Evolutionary conservation across 768 basidiomycete species (phyloP).

Genomic region (Floccularia luteovirens): DNA sequence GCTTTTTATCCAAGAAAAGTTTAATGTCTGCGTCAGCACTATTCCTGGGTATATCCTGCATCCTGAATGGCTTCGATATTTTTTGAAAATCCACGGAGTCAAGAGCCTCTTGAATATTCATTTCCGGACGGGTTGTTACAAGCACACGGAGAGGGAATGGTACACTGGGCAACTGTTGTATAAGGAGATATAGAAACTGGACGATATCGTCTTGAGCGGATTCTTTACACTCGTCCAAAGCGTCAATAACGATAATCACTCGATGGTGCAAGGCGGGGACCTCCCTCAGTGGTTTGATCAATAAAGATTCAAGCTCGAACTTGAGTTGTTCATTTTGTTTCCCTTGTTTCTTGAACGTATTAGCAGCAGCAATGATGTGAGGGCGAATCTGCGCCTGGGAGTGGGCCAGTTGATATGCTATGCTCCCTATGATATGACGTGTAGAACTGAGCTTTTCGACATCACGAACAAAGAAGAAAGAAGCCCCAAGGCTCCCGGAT

Average conservation of each 20-base stretch:
- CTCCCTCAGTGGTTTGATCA: not conserved
- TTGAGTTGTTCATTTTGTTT: not conserved
- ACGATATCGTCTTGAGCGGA: not conserved
- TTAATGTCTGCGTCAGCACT: not conserved
- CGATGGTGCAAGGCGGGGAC: not conserved
- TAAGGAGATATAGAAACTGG: not conserved
- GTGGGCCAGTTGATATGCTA: not conserved
- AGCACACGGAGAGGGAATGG: not conserved
- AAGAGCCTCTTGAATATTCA: not conserved
- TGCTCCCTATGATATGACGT: not conserved
- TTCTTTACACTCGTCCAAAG: not conserved
- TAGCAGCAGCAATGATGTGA: not conserved
- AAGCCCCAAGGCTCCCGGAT: not conserved
- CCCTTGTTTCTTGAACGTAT: not conserved
- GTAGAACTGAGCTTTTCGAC: not conserved
- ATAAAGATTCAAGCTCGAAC: not conserved
- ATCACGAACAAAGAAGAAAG: not conserved
- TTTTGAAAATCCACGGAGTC: not conserved
- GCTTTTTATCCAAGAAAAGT: not conserved
- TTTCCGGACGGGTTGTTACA: not conserved
- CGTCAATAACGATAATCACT: not conserved
- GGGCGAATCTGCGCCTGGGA: not conserved
- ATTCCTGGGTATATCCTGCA: not conserved
- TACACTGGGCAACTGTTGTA: not conserved
- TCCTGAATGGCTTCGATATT: not conserved